A percentile compares a stretch with the other conserved stretches of the same genome.
These are phyloP conservation scores for Mallotus nudiflorus DNA, from an alignment of 345 rosid genomes.

Conservation along the genomic window DNA sequence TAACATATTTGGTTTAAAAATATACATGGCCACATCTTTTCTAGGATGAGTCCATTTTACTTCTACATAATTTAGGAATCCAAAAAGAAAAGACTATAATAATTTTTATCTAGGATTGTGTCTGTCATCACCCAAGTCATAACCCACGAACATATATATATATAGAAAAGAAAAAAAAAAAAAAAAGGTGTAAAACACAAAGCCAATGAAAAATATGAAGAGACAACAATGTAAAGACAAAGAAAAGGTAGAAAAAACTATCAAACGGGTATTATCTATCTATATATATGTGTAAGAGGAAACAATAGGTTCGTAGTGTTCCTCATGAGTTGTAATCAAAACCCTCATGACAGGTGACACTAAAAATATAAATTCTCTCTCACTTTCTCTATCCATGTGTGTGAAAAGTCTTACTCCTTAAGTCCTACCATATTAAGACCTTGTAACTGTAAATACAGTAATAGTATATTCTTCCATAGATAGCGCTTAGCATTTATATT, in stretches of 20 bases:
- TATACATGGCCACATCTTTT: slow-evolving; percentile 17
- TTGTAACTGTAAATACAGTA: slow-evolving; percentile 39
- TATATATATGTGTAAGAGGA: slow-evolving; percentile 5
- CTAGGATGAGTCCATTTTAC: slow-evolving; percentile 24
- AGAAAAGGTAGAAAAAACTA: slow-evolving; percentile 17
- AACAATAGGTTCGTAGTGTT: slow-evolving; percentile 21
- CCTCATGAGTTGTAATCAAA: slow-evolving; percentile 27
- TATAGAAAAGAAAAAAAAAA: too few relatives aligned
- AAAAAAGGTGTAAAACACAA: slow-evolving; percentile 2
- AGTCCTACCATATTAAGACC: slow-evolving; percentile 31
- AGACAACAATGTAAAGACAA: slow-evolving; percentile 31
- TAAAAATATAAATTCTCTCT: too few relatives aligned
- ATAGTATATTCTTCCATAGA: slow-evolving; percentile 10
- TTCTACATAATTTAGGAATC: slow-evolving; percentile 14
- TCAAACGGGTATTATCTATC: slow-evolving; percentile 8
- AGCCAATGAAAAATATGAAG: slow-evolving; percentile 17
- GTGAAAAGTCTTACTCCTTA: slow-evolving; percentile 9
- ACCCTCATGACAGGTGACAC: slow-evolving; percentile 7
- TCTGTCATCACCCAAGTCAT: slow-evolving; percentile 12
- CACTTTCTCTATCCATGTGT: neutral
- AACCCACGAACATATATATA: neutral
- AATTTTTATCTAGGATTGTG: slow-evolving; percentile 17
- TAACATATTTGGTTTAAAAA: neutral
- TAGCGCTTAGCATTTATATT: slow-evolving; percentile 13
- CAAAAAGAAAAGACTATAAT: slow-evolving; percentile 12